These are phyloP conservation scores for Aspergillus floridensis DNA, from an alignment of 2,329 filamentous ascomycete genomes.

Conservation along the genomic window DNA sequence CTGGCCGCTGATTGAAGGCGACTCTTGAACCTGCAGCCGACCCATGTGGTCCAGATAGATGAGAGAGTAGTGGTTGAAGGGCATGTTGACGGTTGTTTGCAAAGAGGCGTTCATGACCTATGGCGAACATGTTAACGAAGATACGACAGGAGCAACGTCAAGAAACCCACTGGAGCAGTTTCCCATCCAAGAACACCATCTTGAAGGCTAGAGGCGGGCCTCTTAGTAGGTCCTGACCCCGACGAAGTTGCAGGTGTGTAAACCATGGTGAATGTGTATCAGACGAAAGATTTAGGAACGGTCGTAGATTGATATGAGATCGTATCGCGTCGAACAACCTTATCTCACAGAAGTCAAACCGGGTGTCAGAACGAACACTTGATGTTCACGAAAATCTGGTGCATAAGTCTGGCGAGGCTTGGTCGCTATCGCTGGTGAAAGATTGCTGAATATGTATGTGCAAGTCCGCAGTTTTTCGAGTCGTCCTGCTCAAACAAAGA, in stretches of 20 bases:
- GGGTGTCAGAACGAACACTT: background rate
- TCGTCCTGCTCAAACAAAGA: background rate
- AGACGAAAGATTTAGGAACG: background rate
- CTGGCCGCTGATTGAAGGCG: slow-evolving; percentile 32
- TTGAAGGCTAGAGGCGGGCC: slow-evolving; percentile 29
- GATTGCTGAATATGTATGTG: background rate
- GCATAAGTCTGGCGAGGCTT: background rate
- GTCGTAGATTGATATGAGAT: background rate
- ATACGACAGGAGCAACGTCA: background rate
- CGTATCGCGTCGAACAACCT: background rate
- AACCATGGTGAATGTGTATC: slow-evolving; percentile 26
- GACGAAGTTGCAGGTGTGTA: slow-evolving; percentile 23
- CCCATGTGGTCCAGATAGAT: slow-evolving; percentile 37
- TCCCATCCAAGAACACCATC: slow-evolving; percentile 32
- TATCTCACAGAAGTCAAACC: background rate
- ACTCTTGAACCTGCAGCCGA: slow-evolving; percentile 33
- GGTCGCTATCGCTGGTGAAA: background rate
- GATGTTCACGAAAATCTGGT: background rate
- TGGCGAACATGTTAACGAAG: background rate
- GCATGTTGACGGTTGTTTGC: slow-evolving; percentile 27
- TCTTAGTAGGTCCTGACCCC: slow-evolving; percentile 28
- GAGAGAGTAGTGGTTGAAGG: slow-evolving; percentile 36
- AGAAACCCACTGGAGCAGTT: slow-evolving; percentile 27
- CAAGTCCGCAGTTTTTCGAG: background rate
- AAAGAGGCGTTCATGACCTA: slow-evolving; percentile 30